These are phyloP conservation scores for Vigna trinervia DNA, from an alignment of 306 rosid genomes.

Conservation along the genomic window DNA sequence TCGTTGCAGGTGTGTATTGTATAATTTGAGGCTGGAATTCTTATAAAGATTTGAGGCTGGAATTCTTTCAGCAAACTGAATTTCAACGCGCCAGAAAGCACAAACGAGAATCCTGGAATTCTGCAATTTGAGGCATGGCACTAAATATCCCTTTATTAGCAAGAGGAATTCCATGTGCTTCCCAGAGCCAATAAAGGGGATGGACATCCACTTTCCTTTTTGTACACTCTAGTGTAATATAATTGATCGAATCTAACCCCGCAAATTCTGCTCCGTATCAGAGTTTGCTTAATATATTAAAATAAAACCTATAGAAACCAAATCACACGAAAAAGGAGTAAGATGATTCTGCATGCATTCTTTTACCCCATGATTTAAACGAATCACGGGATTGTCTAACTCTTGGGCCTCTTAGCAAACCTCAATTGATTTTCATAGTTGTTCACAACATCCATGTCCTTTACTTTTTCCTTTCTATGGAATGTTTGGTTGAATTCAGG, in stretches of 20 bases:
- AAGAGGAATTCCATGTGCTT: conserved; percentile 11
- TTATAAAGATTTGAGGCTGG: not conserved
- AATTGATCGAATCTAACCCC: not conserved
- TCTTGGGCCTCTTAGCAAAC: not conserved
- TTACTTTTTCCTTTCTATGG: no score
- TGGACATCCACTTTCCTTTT: not conserved
- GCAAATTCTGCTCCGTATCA: not conserved
- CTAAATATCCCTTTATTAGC: conserved; percentile 28
- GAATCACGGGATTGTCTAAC: not conserved
- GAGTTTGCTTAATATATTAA: not conserved
- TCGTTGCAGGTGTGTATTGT: conserved; percentile 42
- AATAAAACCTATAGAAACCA: not conserved
- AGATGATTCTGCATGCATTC: not conserved
- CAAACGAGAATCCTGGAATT: conserved; percentile 18
- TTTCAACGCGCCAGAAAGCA: conserved; percentile 17
- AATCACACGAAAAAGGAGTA: not conserved
- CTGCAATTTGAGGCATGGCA: conserved; percentile 23
- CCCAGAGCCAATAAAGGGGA: conserved; percentile 21
- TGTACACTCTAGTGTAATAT: conserved; percentile 24
- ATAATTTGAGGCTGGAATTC: not conserved
- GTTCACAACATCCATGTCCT: not conserved
- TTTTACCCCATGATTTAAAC: not conserved
- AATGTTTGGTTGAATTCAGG: no score
- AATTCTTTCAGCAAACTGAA: conserved; percentile 16
- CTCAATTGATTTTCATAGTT: not conserved